Evolutionary conservation across 2,329 filamentous ascomycete species (phyloP).

Genomic region (Diaporthe sp.): DNA sequence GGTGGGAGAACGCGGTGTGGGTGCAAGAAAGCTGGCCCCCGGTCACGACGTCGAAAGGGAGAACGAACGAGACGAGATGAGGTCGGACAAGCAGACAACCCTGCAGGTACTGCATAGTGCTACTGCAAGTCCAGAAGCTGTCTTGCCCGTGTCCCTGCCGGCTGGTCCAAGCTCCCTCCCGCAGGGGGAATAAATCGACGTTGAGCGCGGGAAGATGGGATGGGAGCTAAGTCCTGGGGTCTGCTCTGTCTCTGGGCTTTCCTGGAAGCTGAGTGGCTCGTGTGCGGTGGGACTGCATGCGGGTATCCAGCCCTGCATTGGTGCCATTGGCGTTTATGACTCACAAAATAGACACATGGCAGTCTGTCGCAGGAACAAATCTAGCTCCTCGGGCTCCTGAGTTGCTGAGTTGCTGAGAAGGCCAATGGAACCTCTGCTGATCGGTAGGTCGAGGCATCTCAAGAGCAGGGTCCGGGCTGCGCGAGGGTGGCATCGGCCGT

Average conservation of each 20-base stretch:
- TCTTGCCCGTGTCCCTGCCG: not conserved
- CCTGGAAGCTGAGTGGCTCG: constrained; percentile 29
- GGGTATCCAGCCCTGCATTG: constrained; percentile 25
- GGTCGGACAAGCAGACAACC: constrained; percentile 24
- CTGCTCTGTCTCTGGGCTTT: not conserved
- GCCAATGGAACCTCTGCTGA: constrained; percentile 18
- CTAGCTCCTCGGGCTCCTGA: constrained; percentile 1
- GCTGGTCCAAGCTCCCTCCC: constrained; percentile 24
- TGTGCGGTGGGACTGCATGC: constrained; percentile 29
- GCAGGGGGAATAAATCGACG: constrained; percentile 21
- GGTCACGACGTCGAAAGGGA: not conserved
- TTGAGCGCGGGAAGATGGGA: constrained; percentile 34
- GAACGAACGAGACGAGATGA: constrained; percentile 22
- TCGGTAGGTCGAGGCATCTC: constrained; percentile 16
- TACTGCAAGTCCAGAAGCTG: constrained; percentile 25
- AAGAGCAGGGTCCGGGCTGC: constrained; percentile 2
- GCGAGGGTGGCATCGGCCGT: constrained; percentile 30
- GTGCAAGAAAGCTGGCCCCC: constrained; percentile 5
- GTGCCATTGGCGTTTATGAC: constrained; percentile 33
- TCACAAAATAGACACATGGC: constrained; percentile 27
- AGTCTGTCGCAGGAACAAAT: constrained; percentile 23
- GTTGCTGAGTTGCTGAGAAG: constrained; percentile 4
- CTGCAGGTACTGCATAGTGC: constrained; percentile 25
- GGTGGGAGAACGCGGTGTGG: constrained; percentile 31
- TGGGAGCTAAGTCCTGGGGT: constrained; percentile 23